Conservation (phyloP, 2,329 filamentous ascomycete species). For the Ceratocystis lukuohia region DNA sequence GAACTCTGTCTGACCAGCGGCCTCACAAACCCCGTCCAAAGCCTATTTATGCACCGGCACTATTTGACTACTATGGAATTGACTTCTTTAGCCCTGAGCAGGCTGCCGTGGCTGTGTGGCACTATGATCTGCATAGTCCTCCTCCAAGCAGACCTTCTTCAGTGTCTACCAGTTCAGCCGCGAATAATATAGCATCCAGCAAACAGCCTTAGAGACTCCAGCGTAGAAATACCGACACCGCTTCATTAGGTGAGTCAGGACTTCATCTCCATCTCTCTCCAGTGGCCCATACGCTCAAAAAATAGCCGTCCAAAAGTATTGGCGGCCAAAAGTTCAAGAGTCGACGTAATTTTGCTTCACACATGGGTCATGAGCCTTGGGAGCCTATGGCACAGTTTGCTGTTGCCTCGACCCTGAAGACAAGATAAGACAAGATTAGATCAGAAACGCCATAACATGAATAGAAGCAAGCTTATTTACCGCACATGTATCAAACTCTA, state of each 20-base stretch:
- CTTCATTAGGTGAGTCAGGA: background rate
- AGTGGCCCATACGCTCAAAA: background rate
- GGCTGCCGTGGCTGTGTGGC: slow-evolving; percentile 4
- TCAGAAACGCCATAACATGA: background rate
- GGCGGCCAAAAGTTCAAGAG: background rate
- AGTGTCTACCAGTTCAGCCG: background rate
- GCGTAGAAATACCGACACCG: background rate
- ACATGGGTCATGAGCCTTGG: background rate
- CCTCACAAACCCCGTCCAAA: slow-evolving; percentile 3
- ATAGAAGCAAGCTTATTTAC: background rate
- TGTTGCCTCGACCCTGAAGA: background rate
- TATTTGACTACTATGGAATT: slow-evolving; percentile 11
- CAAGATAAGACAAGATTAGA: too few relatives aligned
- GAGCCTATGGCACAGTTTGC: background rate
- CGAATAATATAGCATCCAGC: too few relatives aligned
- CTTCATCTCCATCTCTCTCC: slow-evolving; percentile 1
- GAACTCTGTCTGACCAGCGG: background rate
- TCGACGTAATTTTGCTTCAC: background rate
- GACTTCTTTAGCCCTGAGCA: slow-evolving; percentile 17
- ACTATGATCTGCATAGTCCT: slow-evolving; percentile 7
- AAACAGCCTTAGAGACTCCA: background rate
- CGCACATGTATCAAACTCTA: background rate
- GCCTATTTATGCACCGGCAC: slow-evolving; percentile 13
- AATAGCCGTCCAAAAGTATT: background rate
- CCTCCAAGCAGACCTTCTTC: background rate